Conservation (phyloP, 495 filamentous ascomycete genomes). For the Cetradonia linearis region DNA sequence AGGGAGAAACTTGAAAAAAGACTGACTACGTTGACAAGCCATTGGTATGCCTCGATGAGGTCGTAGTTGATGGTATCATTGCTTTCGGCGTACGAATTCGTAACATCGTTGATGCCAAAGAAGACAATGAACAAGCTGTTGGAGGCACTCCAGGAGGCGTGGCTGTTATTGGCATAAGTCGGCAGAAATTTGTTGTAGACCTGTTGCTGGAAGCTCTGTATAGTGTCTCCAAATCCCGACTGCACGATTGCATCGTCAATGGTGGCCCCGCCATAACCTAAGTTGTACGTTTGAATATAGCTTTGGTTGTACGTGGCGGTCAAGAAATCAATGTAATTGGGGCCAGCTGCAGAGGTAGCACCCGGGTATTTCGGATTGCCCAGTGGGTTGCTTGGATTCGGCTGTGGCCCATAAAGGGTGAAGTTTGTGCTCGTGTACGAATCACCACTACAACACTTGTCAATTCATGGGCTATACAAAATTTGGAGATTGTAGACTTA, state of each 20-base stretch:
- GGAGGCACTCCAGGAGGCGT: slow-evolving; percentile 27
- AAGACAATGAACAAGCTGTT: slow-evolving; percentile 35
- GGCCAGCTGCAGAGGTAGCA: slow-evolving; percentile 40
- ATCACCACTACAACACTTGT: slow-evolving; percentile 37
- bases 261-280: slow-evolving; percentile 48
- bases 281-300: slow-evolving; percentile 44
- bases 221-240: slow-evolving; percentile 29
- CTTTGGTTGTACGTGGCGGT: slow-evolving; percentile 44
- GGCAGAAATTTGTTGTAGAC: slow-evolving; percentile 35
- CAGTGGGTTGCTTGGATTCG: slow-evolving; percentile 53
- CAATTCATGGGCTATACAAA: not conserved
- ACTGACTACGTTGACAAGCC: slow-evolving; percentile 38
- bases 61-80: slow-evolving; percentile 34
- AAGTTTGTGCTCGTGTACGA: slow-evolving; percentile 61
- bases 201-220: slow-evolving; percentile 33
- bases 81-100: slow-evolving; percentile 33
- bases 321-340: slow-evolving; percentile 48
- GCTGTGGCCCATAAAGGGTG: slow-evolving; percentile 48
- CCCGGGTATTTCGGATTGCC: slow-evolving; percentile 55
- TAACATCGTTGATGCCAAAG: slow-evolving; percentile 39
- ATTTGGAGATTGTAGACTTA: not conserved
- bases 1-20: too few relatives aligned
- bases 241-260: slow-evolving; percentile 41
- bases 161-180: slow-evolving; percentile 24
- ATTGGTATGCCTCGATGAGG: slow-evolving; percentile 48